Conservation (phyloP, 495 filamentous ascomycete species). For the Penicillium egyptiacum region DNA sequence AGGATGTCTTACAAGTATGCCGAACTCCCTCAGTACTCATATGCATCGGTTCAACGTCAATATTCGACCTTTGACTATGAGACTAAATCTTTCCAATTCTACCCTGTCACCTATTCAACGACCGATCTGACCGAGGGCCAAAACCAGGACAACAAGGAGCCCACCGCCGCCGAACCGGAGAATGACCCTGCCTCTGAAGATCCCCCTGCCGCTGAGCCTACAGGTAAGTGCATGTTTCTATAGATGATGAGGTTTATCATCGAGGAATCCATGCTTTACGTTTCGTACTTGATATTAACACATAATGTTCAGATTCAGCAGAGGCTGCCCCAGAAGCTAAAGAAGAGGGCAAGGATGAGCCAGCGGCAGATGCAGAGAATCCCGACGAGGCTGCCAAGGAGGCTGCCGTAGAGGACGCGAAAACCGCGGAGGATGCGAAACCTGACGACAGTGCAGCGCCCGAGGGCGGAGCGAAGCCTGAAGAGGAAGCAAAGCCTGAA, state of each 20-base stretch:
- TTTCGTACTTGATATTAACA: conserved; percentile 17
- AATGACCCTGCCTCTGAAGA: conserved; percentile 27
- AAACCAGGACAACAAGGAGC: conserved; percentile 40
- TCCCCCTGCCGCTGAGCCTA: conserved; percentile 23
- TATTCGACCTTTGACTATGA: conserved; percentile 45
- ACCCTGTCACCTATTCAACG: conserved; percentile 35
- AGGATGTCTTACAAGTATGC: conserved; percentile 49
- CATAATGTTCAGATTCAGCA: conserved; percentile 23
- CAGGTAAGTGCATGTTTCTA: conserved; percentile 27
- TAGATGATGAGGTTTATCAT: conserved; percentile 1
- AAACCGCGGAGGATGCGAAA: conserved; percentile 13
- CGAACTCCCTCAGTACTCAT: conserved; percentile 40
- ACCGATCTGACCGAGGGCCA: conserved; percentile 42
- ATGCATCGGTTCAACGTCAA: conserved; percentile 39
- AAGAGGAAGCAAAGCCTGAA: conserved; percentile 9
- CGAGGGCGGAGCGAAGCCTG: conserved; percentile 15
- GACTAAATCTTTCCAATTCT: conserved; percentile 36
- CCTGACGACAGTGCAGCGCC: conserved; percentile 18
- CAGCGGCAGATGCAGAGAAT: conserved; percentile 18
- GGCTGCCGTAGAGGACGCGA: conserved; percentile 16
- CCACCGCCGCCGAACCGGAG: conserved; percentile 27
- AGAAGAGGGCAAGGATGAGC: conserved; percentile 24
- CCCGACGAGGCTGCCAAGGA: conserved; percentile 23
- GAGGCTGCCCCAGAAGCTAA: conserved; percentile 29
- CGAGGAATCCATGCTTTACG: neutral